Conservation (phyloP, 768 basidiomycete genomes). For the Russula sp. region DNA sequence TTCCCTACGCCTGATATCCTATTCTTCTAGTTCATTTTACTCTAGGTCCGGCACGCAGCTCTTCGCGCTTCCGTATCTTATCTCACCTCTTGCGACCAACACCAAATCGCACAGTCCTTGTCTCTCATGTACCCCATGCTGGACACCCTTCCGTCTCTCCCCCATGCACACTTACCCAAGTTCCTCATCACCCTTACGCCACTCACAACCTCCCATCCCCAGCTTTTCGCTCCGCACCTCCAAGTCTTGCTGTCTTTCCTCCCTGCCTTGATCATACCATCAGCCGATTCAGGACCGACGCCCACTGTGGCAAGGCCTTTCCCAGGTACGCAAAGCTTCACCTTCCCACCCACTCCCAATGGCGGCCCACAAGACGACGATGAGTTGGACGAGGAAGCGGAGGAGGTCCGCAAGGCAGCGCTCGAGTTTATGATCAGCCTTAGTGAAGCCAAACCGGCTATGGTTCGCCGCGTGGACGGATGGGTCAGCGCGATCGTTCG, state of each 20-base stretch:
- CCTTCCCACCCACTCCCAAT: slow-evolving; percentile 35
- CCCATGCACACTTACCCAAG: slow-evolving; percentile 45
- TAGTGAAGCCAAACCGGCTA: slow-evolving; percentile 62
- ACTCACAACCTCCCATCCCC: slow-evolving; percentile 57
- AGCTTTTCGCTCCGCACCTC: slow-evolving; percentile 69
- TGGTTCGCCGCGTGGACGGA: slow-evolving; percentile 60
- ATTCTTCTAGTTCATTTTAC: background rate
- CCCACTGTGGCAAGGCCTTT: slow-evolving; percentile 45
- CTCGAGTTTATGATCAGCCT: slow-evolving; percentile 79
- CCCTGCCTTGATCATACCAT: slow-evolving; percentile 61
- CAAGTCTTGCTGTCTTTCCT: slow-evolving; percentile 61
- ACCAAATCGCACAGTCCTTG: slow-evolving; percentile 53
- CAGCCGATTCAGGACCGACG: slow-evolving; percentile 45
- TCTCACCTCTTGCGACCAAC: slow-evolving; percentile 51
- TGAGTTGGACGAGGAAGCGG: slow-evolving; percentile 55
- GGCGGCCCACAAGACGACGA: slow-evolving; percentile 31
- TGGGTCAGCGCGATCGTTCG: slow-evolving; percentile 68
- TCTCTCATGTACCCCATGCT: slow-evolving; percentile 65
- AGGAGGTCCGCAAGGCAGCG: slow-evolving; percentile 62
- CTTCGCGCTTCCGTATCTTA: slow-evolving; percentile 65
- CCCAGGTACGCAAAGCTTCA: slow-evolving; percentile 28
- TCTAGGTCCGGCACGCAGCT: slow-evolving; percentile 65
- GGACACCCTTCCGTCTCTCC: slow-evolving; percentile 59
- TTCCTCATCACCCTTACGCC: slow-evolving; percentile 68
- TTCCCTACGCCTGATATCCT: background rate